phyloP scores from a whole-genome alignment of 768 basidiomycete genomes.

The Asterophora parasitica region DNA sequence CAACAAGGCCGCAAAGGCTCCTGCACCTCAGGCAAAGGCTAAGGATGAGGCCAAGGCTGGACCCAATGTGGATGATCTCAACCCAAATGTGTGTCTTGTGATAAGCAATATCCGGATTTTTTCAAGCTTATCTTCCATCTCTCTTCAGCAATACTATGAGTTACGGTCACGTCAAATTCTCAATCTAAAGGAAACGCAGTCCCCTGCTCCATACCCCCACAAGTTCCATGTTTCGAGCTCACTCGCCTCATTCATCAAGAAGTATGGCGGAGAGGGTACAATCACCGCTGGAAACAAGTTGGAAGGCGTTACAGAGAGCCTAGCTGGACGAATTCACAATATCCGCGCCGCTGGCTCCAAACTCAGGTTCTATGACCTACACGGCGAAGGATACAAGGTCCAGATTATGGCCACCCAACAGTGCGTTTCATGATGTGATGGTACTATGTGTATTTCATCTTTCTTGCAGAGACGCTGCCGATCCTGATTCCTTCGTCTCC shows the following conservation, averaged over 20 bases:
- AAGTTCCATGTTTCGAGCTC: constrained; percentile 91
- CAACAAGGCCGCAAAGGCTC: constrained; percentile 42
- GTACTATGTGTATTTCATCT: background rate
- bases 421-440: constrained; percentile 37
- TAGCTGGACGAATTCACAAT: constrained; percentile 91
- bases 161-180: constrained; percentile 85
- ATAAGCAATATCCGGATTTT: background rate
- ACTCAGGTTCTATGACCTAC: constrained; percentile 91
- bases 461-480: constrained; percentile 52
- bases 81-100: constrained; percentile 72
- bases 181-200: constrained; percentile 75
- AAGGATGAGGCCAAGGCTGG: constrained; percentile 37
- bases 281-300: constrained; percentile 66
- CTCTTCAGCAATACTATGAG: constrained; percentile 90
- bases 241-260: constrained; percentile 64
- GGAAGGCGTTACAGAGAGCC: constrained; percentile 48
- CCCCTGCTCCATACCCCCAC: constrained; percentile 97
- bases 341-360: constrained; percentile 80
- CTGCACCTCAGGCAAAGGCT: constrained; percentile 33
- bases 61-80: constrained; percentile 76
- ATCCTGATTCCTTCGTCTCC: constrained; percentile 60
- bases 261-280: constrained; percentile 70
- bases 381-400: constrained; percentile 87
- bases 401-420: constrained; percentile 92
- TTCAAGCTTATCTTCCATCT: constrained; percentile 2